Conservation (phyloP, 306 rosid genomes). For the Ziziphus jujuba region DNA sequence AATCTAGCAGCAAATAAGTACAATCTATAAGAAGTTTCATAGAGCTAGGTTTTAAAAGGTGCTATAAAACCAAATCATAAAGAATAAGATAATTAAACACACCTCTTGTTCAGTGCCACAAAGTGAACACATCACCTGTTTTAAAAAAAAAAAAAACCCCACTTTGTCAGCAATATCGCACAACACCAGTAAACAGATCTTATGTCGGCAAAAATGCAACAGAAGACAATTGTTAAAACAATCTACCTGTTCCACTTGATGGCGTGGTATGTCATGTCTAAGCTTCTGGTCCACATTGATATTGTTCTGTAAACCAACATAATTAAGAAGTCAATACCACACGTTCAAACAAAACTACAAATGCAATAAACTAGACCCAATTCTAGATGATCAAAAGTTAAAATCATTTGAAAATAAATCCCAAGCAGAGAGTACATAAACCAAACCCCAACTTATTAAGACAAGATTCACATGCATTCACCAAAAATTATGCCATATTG, state of each 20-base stretch:
- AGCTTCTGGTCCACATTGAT: slow-evolving; percentile 56
- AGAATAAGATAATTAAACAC: slow-evolving; percentile 14
- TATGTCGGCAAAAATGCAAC: background rate
- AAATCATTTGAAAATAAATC: background rate
- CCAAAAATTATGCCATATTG: too few species aligned
- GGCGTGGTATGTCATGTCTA: slow-evolving; percentile 83
- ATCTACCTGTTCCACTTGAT: slow-evolving; percentile 57
- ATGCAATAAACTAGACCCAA: background rate
- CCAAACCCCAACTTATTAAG: background rate
- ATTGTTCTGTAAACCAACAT: slow-evolving; percentile 49
- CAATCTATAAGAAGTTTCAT: background rate
- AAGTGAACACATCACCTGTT: slow-evolving; percentile 84
- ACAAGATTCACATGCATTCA: background rate
- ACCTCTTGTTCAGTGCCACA: slow-evolving; percentile 90
- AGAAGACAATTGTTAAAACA: background rate
- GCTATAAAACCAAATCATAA: background rate
- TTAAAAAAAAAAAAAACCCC: background rate
- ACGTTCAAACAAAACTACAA: background rate
- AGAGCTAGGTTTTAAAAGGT: background rate
- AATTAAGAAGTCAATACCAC: background rate
- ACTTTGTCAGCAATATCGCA: slow-evolving; percentile 21
- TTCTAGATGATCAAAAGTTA: background rate
- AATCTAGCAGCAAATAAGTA: too few species aligned
- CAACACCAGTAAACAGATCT: background rate
- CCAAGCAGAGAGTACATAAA: background rate